Evolutionary conservation across 441 rosid species (phyloP).

Genomic region (Jatropha podagrica): DNA sequence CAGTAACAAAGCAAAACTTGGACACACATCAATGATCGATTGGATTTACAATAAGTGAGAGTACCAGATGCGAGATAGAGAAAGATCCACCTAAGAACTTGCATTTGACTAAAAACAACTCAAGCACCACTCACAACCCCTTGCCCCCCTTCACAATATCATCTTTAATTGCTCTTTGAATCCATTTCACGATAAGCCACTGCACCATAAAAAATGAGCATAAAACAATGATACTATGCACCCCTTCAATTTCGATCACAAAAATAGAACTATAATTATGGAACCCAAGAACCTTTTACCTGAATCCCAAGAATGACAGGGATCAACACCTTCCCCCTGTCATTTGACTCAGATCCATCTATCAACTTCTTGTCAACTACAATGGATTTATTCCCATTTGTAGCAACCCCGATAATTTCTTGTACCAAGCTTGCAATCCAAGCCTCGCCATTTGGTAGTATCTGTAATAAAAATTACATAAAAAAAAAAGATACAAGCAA

Average conservation of each 20-base stretch:
- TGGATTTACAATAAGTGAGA: no score
- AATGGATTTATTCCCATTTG: slow-evolving; percentile 55
- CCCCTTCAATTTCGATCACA: background rate
- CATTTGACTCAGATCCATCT: slow-evolving; percentile 70
- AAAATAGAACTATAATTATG: background rate
- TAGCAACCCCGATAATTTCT: slow-evolving; percentile 64
- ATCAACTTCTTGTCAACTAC: slow-evolving; percentile 77
- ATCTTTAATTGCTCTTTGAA: slow-evolving; percentile 62
- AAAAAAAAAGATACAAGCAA: background rate
- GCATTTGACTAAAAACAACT: no score
- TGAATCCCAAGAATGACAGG: slow-evolving; percentile 61
- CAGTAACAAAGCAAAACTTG: no score
- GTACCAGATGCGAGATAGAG: no score
- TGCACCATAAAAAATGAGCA: slow-evolving; percentile 25
- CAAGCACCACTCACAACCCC: slow-evolving; percentile 39
- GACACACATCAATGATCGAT: no score
- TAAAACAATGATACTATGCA: background rate
- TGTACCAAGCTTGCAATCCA: slow-evolving; percentile 84
- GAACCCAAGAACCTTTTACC: slow-evolving; percentile 34
- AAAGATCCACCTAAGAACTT: no score
- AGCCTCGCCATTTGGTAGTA: slow-evolving; percentile 73
- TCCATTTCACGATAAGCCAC: slow-evolving; percentile 67
- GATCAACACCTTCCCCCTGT: slow-evolving; percentile 59
- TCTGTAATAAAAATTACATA: slow-evolving; percentile 31
- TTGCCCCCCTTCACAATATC: slow-evolving; percentile 54